A percentile compares a stretch with the other conserved stretches of the same genome.
phyloP scores from a whole-genome alignment of 495 filamentous ascomycete genomes.

The Venustampulla echinocandica region DNA sequence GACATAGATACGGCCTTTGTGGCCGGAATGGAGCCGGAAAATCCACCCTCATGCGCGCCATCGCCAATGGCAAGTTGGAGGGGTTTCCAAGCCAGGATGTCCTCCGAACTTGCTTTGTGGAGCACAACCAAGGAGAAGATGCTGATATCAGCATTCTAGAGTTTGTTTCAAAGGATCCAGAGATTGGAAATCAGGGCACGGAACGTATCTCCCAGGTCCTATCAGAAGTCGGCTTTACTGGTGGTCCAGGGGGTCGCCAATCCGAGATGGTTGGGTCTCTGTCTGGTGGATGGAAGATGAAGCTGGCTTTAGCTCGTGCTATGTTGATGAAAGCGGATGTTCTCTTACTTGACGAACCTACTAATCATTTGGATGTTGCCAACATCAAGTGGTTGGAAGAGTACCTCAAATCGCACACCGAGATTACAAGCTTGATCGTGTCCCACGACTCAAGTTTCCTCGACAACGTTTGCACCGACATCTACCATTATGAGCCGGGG shows the following conservation, averaged over 20 bases:
- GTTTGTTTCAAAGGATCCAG: slow-evolving; percentile 78
- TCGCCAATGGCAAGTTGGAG: slow-evolving; percentile 90
- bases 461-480: slow-evolving; percentile 94
- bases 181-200: slow-evolving; percentile 59
- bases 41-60: slow-evolving; percentile 95
- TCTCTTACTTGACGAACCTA: slow-evolving; percentile 93
- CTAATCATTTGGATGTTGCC: slow-evolving; percentile 93
- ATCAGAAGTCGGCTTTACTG: slow-evolving; percentile 85
- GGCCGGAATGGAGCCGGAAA: slow-evolving; percentile 97
- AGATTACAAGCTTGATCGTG: slow-evolving; percentile 96
- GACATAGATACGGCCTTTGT: slow-evolving; percentile 93
- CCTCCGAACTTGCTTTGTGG: slow-evolving; percentile 93
- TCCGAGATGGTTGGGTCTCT: slow-evolving; percentile 82
- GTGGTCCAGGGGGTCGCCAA: slow-evolving; percentile 82
- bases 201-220: slow-evolving; percentile 79
- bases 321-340: slow-evolving; percentile 97
- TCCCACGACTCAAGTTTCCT: slow-evolving; percentile 97
- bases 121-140: slow-evolving; percentile 97
- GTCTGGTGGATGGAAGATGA: slow-evolving; percentile 99
- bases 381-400: slow-evolving; percentile 95
- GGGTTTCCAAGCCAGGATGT: slow-evolving; percentile 89
- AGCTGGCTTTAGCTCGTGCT: slow-evolving; percentile 88
- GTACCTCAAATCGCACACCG: slow-evolving; percentile 89
- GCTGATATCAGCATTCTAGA: slow-evolving; percentile 91
- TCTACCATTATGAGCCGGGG: slow-evolving; percentile 92